Evolutionary conservation across 1,284 basidiomycete species (phyloP).

Genomic region (Tilletia setariae): DNA sequence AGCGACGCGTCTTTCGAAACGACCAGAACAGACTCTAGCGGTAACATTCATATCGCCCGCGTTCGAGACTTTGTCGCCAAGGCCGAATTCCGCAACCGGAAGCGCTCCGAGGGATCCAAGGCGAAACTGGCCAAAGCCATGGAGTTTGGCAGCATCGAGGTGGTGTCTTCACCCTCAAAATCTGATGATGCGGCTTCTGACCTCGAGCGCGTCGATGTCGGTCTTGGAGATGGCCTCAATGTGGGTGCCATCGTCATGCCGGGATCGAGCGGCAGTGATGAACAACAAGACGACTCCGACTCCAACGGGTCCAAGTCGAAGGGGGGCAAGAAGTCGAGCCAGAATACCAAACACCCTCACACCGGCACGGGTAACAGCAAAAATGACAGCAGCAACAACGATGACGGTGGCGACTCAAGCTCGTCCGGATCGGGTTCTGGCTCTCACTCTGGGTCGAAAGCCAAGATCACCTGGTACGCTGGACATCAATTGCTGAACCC

Average conservation of each 20-base stretch:
- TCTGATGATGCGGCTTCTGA: neutral
- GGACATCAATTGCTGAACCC: neutral
- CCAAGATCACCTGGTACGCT: constrained; percentile 10
- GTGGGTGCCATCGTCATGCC: neutral
- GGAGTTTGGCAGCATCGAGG: neutral
- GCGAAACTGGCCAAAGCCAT: neutral
- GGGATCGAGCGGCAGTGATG: neutral
- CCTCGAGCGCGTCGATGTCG: neutral
- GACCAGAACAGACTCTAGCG: neutral
- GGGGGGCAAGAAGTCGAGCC: neutral
- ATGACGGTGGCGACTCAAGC: neutral
- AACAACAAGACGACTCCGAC: neutral
- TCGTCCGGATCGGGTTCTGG: neutral
- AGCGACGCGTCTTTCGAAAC: neutral
- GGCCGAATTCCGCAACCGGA: neutral
- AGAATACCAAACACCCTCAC: neutral
- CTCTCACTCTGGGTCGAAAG: neutral
- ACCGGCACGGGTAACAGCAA: neutral
- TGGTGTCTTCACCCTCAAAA: neutral
- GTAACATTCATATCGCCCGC: neutral
- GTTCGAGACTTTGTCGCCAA: constrained; percentile 14
- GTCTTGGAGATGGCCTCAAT: neutral
- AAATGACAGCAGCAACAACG: neutral
- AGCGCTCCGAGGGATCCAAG: neutral
- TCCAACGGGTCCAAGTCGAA: neutral